phyloP scores from a whole-genome alignment of 306 rosid genomes.

The Rosa multiflora region DNA sequence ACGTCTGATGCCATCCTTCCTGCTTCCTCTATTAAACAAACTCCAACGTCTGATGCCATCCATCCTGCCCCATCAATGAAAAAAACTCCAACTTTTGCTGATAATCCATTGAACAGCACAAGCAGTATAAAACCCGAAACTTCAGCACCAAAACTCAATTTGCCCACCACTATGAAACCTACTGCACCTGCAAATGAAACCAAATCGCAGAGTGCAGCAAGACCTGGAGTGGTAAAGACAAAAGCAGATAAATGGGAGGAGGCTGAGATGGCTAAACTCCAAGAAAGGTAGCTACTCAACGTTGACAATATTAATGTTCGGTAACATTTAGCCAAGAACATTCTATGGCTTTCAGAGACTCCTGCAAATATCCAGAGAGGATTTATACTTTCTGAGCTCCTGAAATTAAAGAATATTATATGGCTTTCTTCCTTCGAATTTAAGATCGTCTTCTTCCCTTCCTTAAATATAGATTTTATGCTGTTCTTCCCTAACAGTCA shows the following conservation, averaged over 20 bases:
- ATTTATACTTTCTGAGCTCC: not conserved
- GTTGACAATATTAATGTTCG: not conserved
- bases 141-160: constrained; percentile 30
- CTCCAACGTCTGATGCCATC: constrained; percentile 27
- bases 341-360: not conserved
- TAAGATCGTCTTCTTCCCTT: not conserved
- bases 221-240: constrained; percentile 23
- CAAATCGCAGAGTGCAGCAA: constrained; percentile 23
- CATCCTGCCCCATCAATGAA: constrained; percentile 31
- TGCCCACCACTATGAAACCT: constrained; percentile 12
- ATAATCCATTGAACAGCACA: constrained; percentile 8
- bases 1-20: constrained; percentile 22
- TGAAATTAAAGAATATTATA: not conserved
- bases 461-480: not conserved
- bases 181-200: constrained; percentile 25
- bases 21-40: constrained; percentile 37
- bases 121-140: constrained; percentile 28
- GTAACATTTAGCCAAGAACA: not conserved
- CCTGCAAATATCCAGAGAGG: not conserved
- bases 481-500: constrained; percentile 22
- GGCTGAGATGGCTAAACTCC: constrained; percentile 51
- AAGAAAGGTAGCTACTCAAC: constrained; percentile 41
- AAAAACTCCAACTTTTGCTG: constrained; percentile 34
- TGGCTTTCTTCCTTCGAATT: not conserved
- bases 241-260: constrained; percentile 70